Base-by-base conservation (phyloP, 1,139 yeast species). In the Hemisphaericaspora lyxosophila region DNA sequence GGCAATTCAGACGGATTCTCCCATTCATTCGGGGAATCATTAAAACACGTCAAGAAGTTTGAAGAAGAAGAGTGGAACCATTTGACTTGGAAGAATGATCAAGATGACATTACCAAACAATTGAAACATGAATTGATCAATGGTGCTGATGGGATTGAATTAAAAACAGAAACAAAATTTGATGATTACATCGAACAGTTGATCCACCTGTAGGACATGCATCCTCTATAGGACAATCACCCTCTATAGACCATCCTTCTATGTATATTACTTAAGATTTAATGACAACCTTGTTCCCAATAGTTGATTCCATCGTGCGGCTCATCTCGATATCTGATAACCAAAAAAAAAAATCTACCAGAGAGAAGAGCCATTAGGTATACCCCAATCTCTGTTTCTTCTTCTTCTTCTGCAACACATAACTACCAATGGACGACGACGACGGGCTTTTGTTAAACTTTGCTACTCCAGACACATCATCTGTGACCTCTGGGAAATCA, bases 21-120 rank as follows among this genome's bases (percentile, higher is more conserved):
- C 19, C 71, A 82, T 4, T 75, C 78, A 7, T 82, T 86, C 42
- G 92, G 96, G 2, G 92, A 89, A 22, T 90, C 96, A 0, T 70
- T 90, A 38, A 69, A 77, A 43, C 86, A 87, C 30, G 78, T 83
- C 44, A 85, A 85, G 54, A 63, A 71, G 34, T 87, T 84, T 33
- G 92, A 83, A 39, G 96, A 86, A 44, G 97, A 90, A 56, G 69
- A 64, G 18, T 78, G 79, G 67, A 52, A 59, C 9, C 51, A 60
- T 1, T 55, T 78, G 44, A 63, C 60, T n/a, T 82, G 85, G 85
- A 49, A 55, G 31, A 70, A 64, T 30, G 46, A 64, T 5, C 63
- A 65, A 23, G 69, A 69, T 20, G 64, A 59, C 3, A 62, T 59
- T 7, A 62, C 73, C 0, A 54, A 58, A 42, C 49, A 48, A 5